A percentile compares a stretch with the other conserved stretches of the same genome.
phyloP scores from a whole-genome alignment of 2,329 filamentous ascomycete genomes.

The Diplodia intermedia region DNA sequence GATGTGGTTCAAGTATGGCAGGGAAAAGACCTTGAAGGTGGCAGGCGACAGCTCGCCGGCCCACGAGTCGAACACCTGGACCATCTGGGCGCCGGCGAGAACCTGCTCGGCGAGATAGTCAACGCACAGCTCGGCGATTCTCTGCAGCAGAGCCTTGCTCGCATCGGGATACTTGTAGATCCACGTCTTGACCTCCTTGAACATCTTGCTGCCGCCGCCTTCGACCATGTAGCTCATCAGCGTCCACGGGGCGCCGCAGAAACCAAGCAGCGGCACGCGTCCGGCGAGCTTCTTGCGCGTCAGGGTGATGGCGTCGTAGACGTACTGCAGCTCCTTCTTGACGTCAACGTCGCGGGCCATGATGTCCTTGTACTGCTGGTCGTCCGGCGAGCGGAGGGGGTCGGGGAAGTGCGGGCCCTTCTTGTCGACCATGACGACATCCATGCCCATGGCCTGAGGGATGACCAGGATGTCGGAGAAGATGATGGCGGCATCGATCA shows the following conservation, averaged over 20 bases:
- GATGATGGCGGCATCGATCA: conserved; percentile 96
- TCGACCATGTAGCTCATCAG: conserved; percentile 99
- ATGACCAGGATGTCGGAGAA: conserved; percentile 99
- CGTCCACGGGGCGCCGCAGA: conserved; percentile 97
- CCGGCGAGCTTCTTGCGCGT: conserved; percentile 88
- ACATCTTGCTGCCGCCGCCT: conserved; percentile 93
- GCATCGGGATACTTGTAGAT: conserved; percentile 86
- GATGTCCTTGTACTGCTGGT: conserved; percentile 81
- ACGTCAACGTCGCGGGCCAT: conserved; percentile 83
- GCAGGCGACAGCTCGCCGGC: conserved; percentile 88
- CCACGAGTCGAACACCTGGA: conserved; percentile 99
- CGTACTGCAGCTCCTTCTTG: conserved; percentile 83
- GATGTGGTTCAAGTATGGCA: conserved; percentile 87
- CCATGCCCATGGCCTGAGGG: conserved; percentile 97
- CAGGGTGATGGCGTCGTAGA: conserved; percentile 92
- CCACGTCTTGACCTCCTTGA: conserved; percentile 95
- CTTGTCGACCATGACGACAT: conserved; percentile 97
- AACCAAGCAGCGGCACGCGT: conserved; percentile 90
- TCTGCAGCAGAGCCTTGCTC: conserved; percentile 80
- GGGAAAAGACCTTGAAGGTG: conserved; percentile 82
- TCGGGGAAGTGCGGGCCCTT: conserved; percentile 94
- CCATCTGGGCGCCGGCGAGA: conserved; percentile 86
- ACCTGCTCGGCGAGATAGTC: conserved; percentile 94
- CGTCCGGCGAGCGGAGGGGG: conserved; percentile 78
- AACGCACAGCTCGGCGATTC: conserved; percentile 93